These are phyloP conservation scores for Pluteus cervinus DNA, from an alignment of 768 basidiomycete species.

Conservation along the genomic window DNA sequence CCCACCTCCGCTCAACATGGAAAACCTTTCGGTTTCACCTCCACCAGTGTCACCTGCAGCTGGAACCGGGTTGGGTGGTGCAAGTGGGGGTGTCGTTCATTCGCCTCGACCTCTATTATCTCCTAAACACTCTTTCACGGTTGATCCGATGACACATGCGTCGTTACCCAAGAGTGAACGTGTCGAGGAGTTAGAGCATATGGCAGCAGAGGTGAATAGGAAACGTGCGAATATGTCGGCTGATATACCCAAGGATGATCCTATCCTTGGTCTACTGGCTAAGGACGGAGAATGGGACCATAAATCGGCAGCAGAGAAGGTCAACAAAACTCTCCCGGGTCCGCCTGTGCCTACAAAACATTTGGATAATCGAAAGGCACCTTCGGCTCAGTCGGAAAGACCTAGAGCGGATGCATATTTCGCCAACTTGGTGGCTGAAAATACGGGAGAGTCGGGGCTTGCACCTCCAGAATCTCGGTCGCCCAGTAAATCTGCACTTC, in stretches of 20 bases:
- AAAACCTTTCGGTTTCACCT: conserved; percentile 19
- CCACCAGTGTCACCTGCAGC: too few relatives aligned
- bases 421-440: too few relatives aligned
- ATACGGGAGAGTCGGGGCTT: too few relatives aligned
- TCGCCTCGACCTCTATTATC: conserved; percentile 69
- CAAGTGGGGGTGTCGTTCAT: conserved; percentile 34
- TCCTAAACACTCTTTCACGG: conserved; percentile 51
- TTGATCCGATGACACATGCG: conserved; percentile 30
- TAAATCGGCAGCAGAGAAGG: conserved; percentile 8
- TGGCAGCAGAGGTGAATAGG: conserved; percentile 54
- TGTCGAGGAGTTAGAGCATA: conserved; percentile 67
- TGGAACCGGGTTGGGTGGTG: too few relatives aligned
- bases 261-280: conserved; percentile 5
- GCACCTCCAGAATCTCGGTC: too few relatives aligned
- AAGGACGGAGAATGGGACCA: conserved; percentile 6
- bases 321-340: conserved; percentile 56
- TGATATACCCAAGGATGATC: conserved; percentile 28
- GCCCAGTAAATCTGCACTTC: too few relatives aligned
- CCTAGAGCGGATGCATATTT: too few relatives aligned
- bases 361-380: too few relatives aligned
- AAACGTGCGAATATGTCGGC: conserved; percentile 29
- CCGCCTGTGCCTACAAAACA: conserved; percentile 54
- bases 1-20: conserved; percentile 3
- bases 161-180: conserved; percentile 44
- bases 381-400: too few relatives aligned